Evolutionary conservation across 1,139 yeast genomes (phyloP).

Genomic region (Yamadazyma spencermartinsiae): DNA sequence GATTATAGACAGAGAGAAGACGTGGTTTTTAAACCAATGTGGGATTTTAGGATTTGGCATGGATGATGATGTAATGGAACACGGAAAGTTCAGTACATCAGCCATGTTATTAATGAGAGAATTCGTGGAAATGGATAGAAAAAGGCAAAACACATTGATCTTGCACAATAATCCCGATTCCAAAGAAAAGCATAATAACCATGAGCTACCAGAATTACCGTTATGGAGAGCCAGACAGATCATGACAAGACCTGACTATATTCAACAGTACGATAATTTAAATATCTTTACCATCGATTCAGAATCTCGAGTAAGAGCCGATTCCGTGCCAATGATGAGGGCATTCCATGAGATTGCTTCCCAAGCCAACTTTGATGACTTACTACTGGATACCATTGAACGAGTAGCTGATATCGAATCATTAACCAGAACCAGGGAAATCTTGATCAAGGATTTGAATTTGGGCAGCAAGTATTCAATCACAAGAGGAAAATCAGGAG

Average conservation of each 20-base stretch:
- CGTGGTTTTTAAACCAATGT: constrained; percentile 85
- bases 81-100: constrained; percentile 74
- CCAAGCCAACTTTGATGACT: constrained; percentile 68
- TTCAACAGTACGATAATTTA: constrained; percentile 70
- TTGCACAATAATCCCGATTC: constrained; percentile 20
- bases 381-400: constrained; percentile 68
- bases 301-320: constrained; percentile 73
- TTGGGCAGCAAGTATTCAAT: constrained; percentile 44
- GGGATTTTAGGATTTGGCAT: constrained; percentile 72
- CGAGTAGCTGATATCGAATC: constrained; percentile 78
- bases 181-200: constrained; percentile 35
- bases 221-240: constrained; percentile 82
- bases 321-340: constrained; percentile 86
- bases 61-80: constrained; percentile 91
- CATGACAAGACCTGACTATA: constrained; percentile 83
- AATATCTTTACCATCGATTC: constrained; percentile 81
- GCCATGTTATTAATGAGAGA: constrained; percentile 77
- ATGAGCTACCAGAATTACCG: constrained; percentile 69
- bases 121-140: constrained; percentile 67
- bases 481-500: constrained; percentile 8
- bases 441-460: constrained; percentile 71
- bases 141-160: constrained; percentile 31
- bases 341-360: constrained; percentile 79
- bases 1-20: constrained; percentile 75
- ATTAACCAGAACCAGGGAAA: constrained; percentile 75